Evolutionary conservation across 2,329 filamentous ascomycete species (phyloP), one percentile per base, ranked within the genome.

Genomic region (Teratosphaeria destructans): DNA sequence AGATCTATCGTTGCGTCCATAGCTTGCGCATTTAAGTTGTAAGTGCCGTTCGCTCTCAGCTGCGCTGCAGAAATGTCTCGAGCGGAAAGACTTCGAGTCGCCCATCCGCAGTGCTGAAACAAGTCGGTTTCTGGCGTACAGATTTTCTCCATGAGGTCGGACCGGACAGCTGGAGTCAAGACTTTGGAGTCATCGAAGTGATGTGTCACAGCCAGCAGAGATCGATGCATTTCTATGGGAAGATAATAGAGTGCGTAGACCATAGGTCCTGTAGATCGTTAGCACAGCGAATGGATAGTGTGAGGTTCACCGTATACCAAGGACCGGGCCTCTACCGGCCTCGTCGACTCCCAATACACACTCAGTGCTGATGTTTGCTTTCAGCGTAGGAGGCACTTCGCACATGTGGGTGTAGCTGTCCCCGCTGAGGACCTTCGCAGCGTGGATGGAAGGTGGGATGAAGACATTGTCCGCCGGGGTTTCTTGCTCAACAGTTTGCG

Each of bases 151-250:
- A 87, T 85, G 35, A 97, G 82, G 8, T 80, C 75, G 14, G 88
- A 86, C 64, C 93, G 90, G 43, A 93, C 84, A n/a, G 80, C 77
- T 0, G 92, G 84, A 0, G 88, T 95, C 47, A 97, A 84, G 5
- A 91, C 89, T 77, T 97, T 97, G 72, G 89, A 95, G 79, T 97
- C 93, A 79, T 96, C 88, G 76, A 96, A 96, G 78, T 87, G 88
- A 77, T 96, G 87, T 3, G 85, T 84, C 39, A 83, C 76, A 57
- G 89, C 87, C 26, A 97, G 85, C 32, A 96, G 84, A 1, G 87
- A 81, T 70, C 87, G 85, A 63, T 86, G 82, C 39, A 80, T 72
- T 29, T 86, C 82, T 32, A 85, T 78, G 0, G 85, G 81, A 1
- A 89, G 74, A 57, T 95, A 95, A 65, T 95, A 89, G 37, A 84